phyloP scores from a whole-genome alignment of 2,329 filamentous ascomycete species.

The Colletotrichum ledebouriae region DNA sequence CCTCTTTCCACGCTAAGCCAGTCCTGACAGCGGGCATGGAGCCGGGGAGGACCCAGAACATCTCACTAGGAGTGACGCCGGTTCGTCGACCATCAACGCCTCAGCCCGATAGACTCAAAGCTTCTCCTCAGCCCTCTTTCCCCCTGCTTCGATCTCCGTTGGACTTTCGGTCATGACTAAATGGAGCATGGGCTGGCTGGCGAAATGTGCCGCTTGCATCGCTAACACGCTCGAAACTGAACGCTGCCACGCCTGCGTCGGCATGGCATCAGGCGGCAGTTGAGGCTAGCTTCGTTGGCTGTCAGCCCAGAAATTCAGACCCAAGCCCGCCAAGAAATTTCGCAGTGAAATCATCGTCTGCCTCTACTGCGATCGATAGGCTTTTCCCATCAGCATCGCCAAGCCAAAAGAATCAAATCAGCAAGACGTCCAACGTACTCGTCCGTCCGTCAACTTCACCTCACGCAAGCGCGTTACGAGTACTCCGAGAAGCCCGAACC shows the following conservation, averaged over 20 bases:
- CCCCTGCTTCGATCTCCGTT: too few species aligned
- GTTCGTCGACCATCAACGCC: conserved; percentile 8
- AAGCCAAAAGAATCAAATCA: background rate
- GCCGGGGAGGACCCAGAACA: background rate
- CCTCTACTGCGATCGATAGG: background rate
- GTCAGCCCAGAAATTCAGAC: background rate
- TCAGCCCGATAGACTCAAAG: background rate
- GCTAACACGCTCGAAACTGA: too few species aligned
- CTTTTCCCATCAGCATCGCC: background rate
- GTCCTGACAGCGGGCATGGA: background rate
- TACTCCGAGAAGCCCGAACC: background rate
- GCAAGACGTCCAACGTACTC: background rate
- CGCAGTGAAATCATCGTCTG: background rate
- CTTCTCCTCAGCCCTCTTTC: too few species aligned
- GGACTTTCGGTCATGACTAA: conserved; percentile 3
- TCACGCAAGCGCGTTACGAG: conserved; percentile 23
- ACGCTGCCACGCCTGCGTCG: background rate
- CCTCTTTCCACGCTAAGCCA: background rate
- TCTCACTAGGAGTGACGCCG: conserved; percentile 5
- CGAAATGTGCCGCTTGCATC: background rate
- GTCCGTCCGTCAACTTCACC: background rate
- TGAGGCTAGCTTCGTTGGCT: background rate
- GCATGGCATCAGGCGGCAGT: background rate
- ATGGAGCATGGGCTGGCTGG: background rate
- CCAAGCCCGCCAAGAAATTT: background rate